Base-by-base conservation (phyloP, 345 rosid species). In the Zanthoxylum bungeanum region DNA sequence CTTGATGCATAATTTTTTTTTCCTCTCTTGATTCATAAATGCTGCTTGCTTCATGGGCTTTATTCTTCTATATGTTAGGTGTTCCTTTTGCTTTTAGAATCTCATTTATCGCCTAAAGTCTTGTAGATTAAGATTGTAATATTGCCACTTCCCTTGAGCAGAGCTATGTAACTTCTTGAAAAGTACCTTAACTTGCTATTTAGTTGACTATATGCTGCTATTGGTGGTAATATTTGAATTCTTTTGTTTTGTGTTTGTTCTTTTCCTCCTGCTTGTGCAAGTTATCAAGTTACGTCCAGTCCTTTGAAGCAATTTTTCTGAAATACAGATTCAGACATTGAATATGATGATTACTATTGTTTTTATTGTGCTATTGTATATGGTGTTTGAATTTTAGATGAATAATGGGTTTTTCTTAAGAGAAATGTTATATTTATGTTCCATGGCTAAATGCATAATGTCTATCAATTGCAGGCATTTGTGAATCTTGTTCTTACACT, bases 401-500 rank as follows among this genome's bases (percentile, higher is more conserved):
- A 63, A 68, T 52, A 10, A 53, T 52, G 6, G 19, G 49, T 68
- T 30, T 42, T n/a, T 33, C 12, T 57, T 42, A 72, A 68, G 36
- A 10, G 24, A 44, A 52, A n/a, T 28, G 10, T 28, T 27, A n/a
- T 58, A 10, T 30, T 60, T 55, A 50, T 60, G 50, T 42, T 76
- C 40, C 63, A 58, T 40, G 53, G 31, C 72, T 33, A 27, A 37
- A 21, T 69, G 34, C 59, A n/a, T 53, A 17, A 21, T 16, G 6
- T 31, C 37, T 57, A 60, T 73, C 52, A 46, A 57, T 77, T 65
- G 76, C 94, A 92, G 98, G 99, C 99, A 28, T 95, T 95, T 51
- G 98, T 89, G 70, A 91, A 95, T 77, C 82, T 91, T 75, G 96
- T 89, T 80, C 96, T 91, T 52, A 76, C 94, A 0, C 83, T 91